Base-by-base conservation (phyloP, 495 filamentous ascomycete species). In the Trichoderma asperelloides region DNA sequence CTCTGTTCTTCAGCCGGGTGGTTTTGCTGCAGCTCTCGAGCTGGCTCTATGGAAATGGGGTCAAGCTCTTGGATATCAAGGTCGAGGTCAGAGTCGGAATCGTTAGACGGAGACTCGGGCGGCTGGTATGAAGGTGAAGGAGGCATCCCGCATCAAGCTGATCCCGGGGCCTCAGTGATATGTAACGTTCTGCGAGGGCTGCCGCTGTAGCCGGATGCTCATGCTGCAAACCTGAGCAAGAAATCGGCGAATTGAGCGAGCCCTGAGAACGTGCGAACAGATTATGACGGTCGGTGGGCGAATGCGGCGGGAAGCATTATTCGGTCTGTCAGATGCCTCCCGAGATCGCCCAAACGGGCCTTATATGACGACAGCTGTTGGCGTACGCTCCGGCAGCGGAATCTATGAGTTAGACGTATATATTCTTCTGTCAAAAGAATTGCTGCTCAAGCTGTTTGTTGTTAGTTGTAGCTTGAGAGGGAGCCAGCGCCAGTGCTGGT, bases 21-120 rank as follows among this genome's bases (percentile, higher is more conserved):
- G 40, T 81, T 76, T 60, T 82, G 65, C 37, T 23, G 33, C 27
- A 57, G 3, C 21, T 57, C 55, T 3, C 55, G 37, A 11, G 66
- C 41, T 27, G 55, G 66, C 33, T 41, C 79, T 28, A 79, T 75
- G 23, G 81, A 76, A 28, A 75, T 75, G 18, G 87, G 88, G 70
- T 91, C 89, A 45, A 92, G 84, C 81, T 92, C 90, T 71, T 91
- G 74, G 62, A 82, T 82, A 68, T 92, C 88, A 63, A 92, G 79
- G 68, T 92, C 88, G 66, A 90, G 81, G 71, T 91, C 90, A 64
- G 86, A 86, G 68, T 88, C 84, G 63, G 84, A 85, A 64, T 84
- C 81, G 72, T 85, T 78, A 66, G 74, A 69, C 63, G 77, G 78
- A 40, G 81, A 83, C 72, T 84, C 80, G 73, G 84, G 82, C 71